Evolutionary conservation across 768 basidiomycete species (phyloP), one percentile per base, ranked within the genome.

Genomic region (Suillus variegatus): DNA sequence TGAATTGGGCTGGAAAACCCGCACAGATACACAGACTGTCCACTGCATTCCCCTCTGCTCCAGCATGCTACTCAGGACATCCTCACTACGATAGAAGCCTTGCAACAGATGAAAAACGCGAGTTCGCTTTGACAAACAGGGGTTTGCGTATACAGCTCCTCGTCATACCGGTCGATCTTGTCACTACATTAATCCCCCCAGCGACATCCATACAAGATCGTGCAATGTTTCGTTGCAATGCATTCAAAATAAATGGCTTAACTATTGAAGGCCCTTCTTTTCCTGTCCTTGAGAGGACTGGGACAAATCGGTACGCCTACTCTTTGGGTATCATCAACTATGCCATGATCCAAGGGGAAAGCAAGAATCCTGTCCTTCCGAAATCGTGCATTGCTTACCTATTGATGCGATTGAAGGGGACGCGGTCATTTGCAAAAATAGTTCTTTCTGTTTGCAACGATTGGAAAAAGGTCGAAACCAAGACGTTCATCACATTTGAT

Each of bases 291-390:
- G 22, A 25, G 13, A 49, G 20, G 12, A 25, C 65, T 52, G 57
- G 54, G 13, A 54, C 49, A 43, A 66, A 63, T 41, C 35, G 40
- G 0, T 41, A 58, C n/a, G 56, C 56, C 32, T 36, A 58, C 35
- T 58, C 35, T 58, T 36, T 58, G 20, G 35, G 40, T 41, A 22
- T 58, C 22, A 25, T 58, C n/a, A 58, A 36, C 56, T 35, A 58
- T 10, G 20, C 56, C 32, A 58, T 58, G 49, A 51, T 41, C 18
- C 56, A 38, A 38, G 56, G 35, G 20, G 56, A 58, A 58, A 20
- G 32, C 56, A 58, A 41, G 22, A 3, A 58, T 38, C 40, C 35
- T 38, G 25, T 58, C 35, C 56, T 58, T 58, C 40, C 40, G 14
- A 51, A 51, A 25, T 22, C 49, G 22, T 51, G 49, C 49, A 14